A percentile compares a stretch with the other conserved stretches of the same genome.
These are phyloP conservation scores for Ceratocystiopsis sp. DNA, from an alignment of 2,329 filamentous ascomycete species.

Conservation along the genomic window DNA sequence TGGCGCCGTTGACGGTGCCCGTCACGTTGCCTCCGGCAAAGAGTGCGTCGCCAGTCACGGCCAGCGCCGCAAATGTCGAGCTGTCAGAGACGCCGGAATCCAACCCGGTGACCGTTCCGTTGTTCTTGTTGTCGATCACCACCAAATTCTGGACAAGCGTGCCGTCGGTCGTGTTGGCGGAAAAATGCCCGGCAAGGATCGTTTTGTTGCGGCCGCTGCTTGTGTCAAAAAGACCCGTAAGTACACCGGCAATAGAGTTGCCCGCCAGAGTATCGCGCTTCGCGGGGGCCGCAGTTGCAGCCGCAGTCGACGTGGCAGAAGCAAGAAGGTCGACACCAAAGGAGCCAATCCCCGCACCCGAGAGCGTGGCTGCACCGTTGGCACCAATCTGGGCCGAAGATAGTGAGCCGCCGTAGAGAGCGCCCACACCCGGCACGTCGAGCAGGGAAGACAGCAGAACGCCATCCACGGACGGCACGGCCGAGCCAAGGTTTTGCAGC, in stretches of 20 bases:
- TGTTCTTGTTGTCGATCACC: conserved; percentile 62
- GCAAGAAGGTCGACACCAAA: conserved; percentile 40
- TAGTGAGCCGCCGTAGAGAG: conserved; percentile 71
- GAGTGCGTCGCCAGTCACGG: conserved; percentile 47
- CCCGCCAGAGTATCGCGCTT: conserved; percentile 28
- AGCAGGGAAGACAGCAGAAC: conserved; percentile 52
- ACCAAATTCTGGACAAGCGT: conserved; percentile 62
- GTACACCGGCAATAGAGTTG: conserved; percentile 45
- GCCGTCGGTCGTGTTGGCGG: conserved; percentile 49
- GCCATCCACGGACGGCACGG: conserved; percentile 52
- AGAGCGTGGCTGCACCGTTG: conserved; percentile 54
- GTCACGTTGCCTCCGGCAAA: conserved; percentile 71
- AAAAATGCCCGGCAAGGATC: conserved; percentile 76
- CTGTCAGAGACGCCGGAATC: conserved; percentile 46
- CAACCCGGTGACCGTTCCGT: conserved; percentile 51
- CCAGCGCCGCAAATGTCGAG: conserved; percentile 61
- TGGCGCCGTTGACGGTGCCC: conserved; percentile 46
- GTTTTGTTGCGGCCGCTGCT: conserved; percentile 57
- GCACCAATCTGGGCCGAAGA: conserved; percentile 57
- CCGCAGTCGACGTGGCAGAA: conserved; percentile 13
- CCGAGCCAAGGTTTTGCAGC: conserved; percentile 60
- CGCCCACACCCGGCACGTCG: conserved; percentile 42
- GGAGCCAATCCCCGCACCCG: conserved; percentile 31
- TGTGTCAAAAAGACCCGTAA: conserved; percentile 61
- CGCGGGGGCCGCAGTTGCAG: conserved; percentile 17